A percentile compares a stretch with the other conserved stretches of the same genome.
phyloP scores from a whole-genome alignment of 306 rosid genomes.

The Fagus sylvatica region DNA sequence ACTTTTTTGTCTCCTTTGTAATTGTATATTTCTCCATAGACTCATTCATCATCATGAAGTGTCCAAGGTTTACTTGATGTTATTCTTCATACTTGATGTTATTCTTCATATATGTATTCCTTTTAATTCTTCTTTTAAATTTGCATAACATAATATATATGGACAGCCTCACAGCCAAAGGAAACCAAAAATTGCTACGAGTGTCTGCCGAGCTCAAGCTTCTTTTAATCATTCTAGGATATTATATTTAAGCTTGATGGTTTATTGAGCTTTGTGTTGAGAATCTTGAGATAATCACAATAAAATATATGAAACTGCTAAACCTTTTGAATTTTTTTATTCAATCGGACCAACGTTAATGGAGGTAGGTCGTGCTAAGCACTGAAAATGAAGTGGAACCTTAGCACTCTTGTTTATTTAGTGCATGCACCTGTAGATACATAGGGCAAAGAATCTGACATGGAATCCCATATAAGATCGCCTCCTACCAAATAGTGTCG shows the following conservation, averaged over 20 bases:
- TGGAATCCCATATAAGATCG: slow-evolving; percentile 26
- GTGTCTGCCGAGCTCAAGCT: background rate
- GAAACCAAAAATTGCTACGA: background rate
- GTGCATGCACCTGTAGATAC: slow-evolving; percentile 31
- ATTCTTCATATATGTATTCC: background rate
- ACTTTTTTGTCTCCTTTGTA: slow-evolving; percentile 8
- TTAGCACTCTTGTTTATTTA: slow-evolving; percentile 6
- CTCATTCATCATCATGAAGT: slow-evolving; percentile 30
- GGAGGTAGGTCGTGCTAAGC: slow-evolving; percentile 42
- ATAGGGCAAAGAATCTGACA: background rate
- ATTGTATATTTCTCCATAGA: slow-evolving; percentile 14
- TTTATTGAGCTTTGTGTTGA: slow-evolving; percentile 9
- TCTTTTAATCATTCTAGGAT: background rate
- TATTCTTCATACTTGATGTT: slow-evolving; percentile 10
- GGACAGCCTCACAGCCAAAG: background rate
- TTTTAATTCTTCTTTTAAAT: background rate
- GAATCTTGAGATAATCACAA: slow-evolving; percentile 13
- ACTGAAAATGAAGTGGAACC: slow-evolving; percentile 27
- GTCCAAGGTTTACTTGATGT: slow-evolving; percentile 24
- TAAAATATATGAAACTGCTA: background rate
- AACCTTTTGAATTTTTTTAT: slow-evolving; percentile 3
- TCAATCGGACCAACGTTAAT: slow-evolving; percentile 17
- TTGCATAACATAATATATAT: background rate
- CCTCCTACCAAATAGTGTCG: background rate
- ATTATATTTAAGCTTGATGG: slow-evolving; percentile 7